Conservation (phyloP, 495 filamentous ascomycete genomes). For the Penicillium tannophilum region DNA sequence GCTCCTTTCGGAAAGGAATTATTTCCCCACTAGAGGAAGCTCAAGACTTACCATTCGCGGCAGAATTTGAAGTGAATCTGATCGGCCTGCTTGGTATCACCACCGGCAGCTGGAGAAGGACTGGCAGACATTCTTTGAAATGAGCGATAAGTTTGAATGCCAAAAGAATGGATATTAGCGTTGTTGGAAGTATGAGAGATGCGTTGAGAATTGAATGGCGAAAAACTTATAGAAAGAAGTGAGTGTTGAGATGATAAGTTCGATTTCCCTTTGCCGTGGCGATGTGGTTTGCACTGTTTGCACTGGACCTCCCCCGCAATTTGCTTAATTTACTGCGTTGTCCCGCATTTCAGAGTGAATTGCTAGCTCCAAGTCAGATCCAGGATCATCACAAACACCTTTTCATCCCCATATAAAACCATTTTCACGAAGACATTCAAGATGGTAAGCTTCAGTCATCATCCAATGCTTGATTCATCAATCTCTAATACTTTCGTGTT, state of each 20-base stretch:
- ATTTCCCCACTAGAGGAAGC: too few species aligned
- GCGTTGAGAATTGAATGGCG: background rate
- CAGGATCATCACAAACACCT: background rate
- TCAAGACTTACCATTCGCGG: constrained; percentile 73
- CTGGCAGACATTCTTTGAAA: constrained; percentile 56
- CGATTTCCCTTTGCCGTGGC: background rate
- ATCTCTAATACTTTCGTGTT: background rate
- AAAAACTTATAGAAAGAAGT: background rate
- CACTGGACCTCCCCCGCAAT: constrained; percentile 26
- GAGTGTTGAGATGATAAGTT: background rate
- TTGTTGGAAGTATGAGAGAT: background rate
- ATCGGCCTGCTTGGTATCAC: constrained; percentile 61
- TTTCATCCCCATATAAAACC: background rate
- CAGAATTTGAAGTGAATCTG: constrained; percentile 97
- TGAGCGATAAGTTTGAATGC: background rate
- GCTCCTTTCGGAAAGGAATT: background rate
- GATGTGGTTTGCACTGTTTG: constrained; percentile 24
- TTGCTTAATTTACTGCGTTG: constrained; percentile 1
- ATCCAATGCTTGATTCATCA: background rate
- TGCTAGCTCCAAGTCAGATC: background rate
- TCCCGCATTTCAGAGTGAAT: constrained; percentile 6
- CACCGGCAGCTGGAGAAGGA: constrained; percentile 57
- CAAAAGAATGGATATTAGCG: background rate
- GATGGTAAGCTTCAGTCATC: constrained; percentile 11
- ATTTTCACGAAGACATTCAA: background rate